Evolutionary conservation across 2,329 filamentous ascomycete genomes (phyloP).

Genomic region (Amesomyces nigricolor): DNA sequence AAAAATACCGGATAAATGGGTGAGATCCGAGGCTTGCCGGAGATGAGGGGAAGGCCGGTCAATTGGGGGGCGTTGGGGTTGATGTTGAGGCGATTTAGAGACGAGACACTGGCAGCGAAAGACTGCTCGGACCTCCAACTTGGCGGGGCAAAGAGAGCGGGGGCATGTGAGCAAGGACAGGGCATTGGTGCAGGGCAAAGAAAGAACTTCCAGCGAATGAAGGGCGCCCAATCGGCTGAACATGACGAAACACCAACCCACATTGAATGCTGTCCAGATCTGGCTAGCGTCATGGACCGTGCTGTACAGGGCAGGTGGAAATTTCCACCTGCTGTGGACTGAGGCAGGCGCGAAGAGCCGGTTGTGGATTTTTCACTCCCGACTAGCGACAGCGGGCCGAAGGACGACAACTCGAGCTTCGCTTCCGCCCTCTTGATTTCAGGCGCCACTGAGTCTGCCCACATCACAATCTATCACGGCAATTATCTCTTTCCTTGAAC

Average conservation of each 20-base stretch:
- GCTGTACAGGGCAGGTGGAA: neutral
- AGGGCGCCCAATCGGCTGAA: neutral
- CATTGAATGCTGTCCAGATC: neutral
- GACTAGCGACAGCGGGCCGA: no score
- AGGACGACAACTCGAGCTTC: neutral
- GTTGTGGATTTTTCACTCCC: neutral
- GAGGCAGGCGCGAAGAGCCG: neutral
- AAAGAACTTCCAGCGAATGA: no score
- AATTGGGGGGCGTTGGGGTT: neutral
- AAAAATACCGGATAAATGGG: conserved; percentile 1
- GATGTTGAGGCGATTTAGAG: neutral
- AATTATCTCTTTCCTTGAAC: neutral
- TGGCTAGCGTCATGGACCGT: conserved; percentile 2
- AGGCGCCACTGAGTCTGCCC: neutral
- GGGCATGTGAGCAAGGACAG: conserved; percentile 18
- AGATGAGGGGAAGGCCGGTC: conserved; percentile 6
- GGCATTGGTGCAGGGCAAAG: neutral
- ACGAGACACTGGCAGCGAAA: neutral
- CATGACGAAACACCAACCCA: conserved; percentile 15
- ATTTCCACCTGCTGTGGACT: neutral
- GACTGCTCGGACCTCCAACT: neutral
- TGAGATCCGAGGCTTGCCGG: neutral
- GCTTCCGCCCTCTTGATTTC: neutral
- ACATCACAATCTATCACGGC: neutral
- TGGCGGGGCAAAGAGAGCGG: conserved; percentile 17